A percentile compares a stretch with the other conserved stretches of the same genome.
Evolutionary conservation across 2,329 filamentous ascomycete species (phyloP).

Genomic region (Penicillium decumbens): DNA sequence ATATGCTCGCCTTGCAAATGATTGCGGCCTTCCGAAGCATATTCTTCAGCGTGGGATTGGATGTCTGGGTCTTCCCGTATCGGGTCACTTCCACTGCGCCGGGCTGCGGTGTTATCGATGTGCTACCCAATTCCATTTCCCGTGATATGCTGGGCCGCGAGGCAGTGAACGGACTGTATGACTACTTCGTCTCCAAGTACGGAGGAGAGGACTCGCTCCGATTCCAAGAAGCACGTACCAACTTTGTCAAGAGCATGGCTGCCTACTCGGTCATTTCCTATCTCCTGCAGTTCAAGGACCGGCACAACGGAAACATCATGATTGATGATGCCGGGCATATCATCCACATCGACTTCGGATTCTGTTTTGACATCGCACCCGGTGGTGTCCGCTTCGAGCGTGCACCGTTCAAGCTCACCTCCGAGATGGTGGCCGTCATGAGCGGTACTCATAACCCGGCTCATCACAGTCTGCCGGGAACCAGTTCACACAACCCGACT

Average conservation of each 20-base stretch:
- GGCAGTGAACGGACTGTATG: conserved; percentile 94
- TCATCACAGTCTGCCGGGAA: conserved; percentile 28
- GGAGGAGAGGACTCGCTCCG: conserved; percentile 91
- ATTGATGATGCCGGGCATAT: conserved; percentile 96
- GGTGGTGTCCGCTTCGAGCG: conserved; percentile 97
- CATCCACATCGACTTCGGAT: conserved; percentile 97
- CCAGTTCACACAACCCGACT: conserved; percentile 45
- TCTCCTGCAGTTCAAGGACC: conserved; percentile 96
- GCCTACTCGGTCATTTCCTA: conserved; percentile 97
- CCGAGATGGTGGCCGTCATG: conserved; percentile 99
- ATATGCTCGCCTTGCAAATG: conserved; percentile 94
- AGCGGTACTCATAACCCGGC: conserved; percentile 58
- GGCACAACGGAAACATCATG: conserved; percentile 99
- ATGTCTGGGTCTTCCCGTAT: conserved; percentile 96
- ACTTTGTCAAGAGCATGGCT: conserved; percentile 99
- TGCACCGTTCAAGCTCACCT: conserved; percentile 94
- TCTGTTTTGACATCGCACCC: conserved; percentile 98
- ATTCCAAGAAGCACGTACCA: conserved; percentile 91
- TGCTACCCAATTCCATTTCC: conserved; percentile 94
- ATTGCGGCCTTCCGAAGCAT: conserved; percentile 96
- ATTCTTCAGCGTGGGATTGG: conserved; percentile 88
- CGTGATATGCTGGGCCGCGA: conserved; percentile 98
- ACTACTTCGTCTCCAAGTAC: conserved; percentile 97
- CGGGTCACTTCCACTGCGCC: conserved; percentile 95
- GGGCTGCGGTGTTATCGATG: conserved; percentile 96